A percentile compares a stretch with the other conserved stretches of the same genome.
Conservation (phyloP, 2,329 filamentous ascomycete genomes). For the Camillea tinctor region DNA sequence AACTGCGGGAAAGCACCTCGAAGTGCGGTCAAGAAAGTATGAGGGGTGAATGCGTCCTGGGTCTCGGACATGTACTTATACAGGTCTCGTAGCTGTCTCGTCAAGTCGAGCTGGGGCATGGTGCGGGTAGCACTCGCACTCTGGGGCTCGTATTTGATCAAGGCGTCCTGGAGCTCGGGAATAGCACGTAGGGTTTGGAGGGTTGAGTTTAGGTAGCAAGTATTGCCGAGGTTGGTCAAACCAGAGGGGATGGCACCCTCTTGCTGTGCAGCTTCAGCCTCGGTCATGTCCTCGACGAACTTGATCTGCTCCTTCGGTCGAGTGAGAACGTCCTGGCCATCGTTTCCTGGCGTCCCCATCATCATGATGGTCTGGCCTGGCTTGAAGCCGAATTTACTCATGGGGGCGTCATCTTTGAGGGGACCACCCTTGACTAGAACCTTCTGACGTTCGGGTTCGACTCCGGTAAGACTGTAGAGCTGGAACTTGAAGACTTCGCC, state of each 20-base stretch:
- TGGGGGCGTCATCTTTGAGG: constrained; percentile 90
- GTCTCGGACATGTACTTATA: constrained; percentile 90
- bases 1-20: constrained; percentile 86
- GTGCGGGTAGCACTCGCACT: constrained; percentile 21
- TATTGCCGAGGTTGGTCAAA: constrained; percentile 90
- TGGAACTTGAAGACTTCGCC: constrained; percentile 96
- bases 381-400: constrained; percentile 83
- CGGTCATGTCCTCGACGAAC: constrained; percentile 97
- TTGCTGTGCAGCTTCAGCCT: constrained; percentile 81
- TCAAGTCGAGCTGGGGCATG: constrained; percentile 67
- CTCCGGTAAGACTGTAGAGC: constrained; percentile 89
- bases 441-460: constrained; percentile 95
- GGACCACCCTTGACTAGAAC: constrained; percentile 91
- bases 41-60: constrained; percentile 79
- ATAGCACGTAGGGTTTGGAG: constrained; percentile 87
- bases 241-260: constrained; percentile 85
- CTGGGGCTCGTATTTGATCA: constrained; percentile 55
- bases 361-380: constrained; percentile 88
- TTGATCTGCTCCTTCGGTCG: constrained; percentile 79
- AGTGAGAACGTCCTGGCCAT: constrained; percentile 55
- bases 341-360: constrained; percentile 83
- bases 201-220: constrained; percentile 97
- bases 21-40: constrained; percentile 78
- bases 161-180: constrained; percentile 82
- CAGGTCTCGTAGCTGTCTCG: constrained; percentile 73